Evolutionary conservation across 352 stramenopile genomes (phyloP), one percentile per base, ranked within the genome.

Genomic region (Globisporangium cederbergense): DNA sequence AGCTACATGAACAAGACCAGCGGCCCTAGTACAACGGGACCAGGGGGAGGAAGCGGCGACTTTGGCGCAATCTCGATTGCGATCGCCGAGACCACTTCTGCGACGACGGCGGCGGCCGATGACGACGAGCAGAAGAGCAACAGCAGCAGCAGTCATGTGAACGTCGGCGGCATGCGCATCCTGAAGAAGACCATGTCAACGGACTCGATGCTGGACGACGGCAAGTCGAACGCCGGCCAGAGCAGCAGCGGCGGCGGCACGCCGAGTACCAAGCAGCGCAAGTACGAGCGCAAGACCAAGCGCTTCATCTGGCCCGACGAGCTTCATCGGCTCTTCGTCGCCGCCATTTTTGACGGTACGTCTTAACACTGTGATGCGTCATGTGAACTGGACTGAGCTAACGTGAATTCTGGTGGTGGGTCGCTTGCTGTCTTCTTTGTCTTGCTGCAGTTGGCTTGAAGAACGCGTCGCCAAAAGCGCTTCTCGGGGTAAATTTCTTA

Each of bases 271-370:
- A 68, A 64, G 20, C 82, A 93, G 70, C 87, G 87, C 78, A 94
- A 96, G 68, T 96, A 96, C 69, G 87, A 96, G 64, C 87, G 84
- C 71, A 91, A 93, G 71, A 92, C 84, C 34, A 91, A 93, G 66
- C 87, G 88, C 49, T 96, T 96, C 64, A 83, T 91, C 52, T 96
- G 88, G 88, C 86, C 88, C 2, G 86, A 96, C 50, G 88, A 96
- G 46, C 84, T 96, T 30, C 88, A 96, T 71, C 84, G 88, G 13
- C 79, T 93, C 60, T 96, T 96, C 52, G 86, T 96, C 40, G 85
- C 88, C 40, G 86, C 88, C 18, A 93, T 96, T 64, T 96, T 96
- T 66, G 88, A 96, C 64, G 73, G 85, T 93, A 65, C 25, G 36
- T 42, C 36, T 42, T 42, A 16, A 42, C 36, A 42, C 10, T 45